These are phyloP conservation scores for Penicillium sp. DNA, from an alignment of 2,329 filamentous ascomycete species.

Conservation along the genomic window DNA sequence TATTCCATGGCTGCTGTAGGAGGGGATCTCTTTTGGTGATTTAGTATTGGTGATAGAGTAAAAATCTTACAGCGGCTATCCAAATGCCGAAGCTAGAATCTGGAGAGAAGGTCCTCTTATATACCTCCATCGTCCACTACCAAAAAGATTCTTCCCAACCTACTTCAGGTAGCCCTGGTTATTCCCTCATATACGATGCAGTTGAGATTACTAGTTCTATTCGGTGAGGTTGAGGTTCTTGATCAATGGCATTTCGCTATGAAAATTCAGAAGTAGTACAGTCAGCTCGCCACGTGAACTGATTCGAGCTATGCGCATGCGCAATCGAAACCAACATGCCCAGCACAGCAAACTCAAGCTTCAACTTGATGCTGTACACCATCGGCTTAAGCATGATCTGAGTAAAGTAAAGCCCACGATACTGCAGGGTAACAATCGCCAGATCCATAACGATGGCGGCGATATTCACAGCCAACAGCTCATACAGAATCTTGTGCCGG, in stretches of 20 bases:
- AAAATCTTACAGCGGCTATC: neutral
- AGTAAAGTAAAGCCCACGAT: conserved; percentile 37
- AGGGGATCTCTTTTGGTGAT: too few relatives aligned
- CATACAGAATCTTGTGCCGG: conserved; percentile 36
- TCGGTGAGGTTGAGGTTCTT: neutral
- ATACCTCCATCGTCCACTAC: too few relatives aligned
- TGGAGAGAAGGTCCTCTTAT: too few relatives aligned
- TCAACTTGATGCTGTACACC: conserved; percentile 41
- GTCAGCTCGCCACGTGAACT: neutral
- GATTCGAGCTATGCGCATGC: conserved; percentile 2
- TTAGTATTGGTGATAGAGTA: neutral
- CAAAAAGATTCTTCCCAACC: too few relatives aligned
- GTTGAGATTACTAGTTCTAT: too few relatives aligned
- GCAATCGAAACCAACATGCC: conserved; percentile 39
- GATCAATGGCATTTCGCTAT: neutral
- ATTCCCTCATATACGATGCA: too few relatives aligned
- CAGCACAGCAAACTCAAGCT: conserved; percentile 57
- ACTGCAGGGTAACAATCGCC: conserved; percentile 38
- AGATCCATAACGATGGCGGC: conserved; percentile 48
- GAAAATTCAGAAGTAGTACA: conserved; percentile 6
- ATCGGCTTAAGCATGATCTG: conserved; percentile 39
- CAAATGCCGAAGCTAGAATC: too few relatives aligned
- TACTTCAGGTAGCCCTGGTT: too few relatives aligned
- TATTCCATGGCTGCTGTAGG: neutral
- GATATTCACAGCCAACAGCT: conserved; percentile 46